phyloP scores from a whole-genome alignment of 768 basidiomycete genomes.

The Russula ochroleuca region DNA sequence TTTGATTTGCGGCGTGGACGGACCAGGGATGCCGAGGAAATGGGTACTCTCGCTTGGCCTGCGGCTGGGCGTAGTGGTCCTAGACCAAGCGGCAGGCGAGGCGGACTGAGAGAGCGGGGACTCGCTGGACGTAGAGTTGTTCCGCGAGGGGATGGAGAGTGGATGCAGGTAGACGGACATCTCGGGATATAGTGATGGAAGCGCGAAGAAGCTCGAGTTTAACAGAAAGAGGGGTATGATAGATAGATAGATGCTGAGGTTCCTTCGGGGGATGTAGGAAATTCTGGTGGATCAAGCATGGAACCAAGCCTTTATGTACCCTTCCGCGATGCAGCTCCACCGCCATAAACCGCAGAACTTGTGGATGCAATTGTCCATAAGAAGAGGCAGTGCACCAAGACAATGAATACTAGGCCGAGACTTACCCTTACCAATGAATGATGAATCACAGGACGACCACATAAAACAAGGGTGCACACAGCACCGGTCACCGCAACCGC shows the following conservation, averaged over 20 bases:
- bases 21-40: conserved; percentile 13
- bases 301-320: conserved; percentile 11
- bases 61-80: background rate
- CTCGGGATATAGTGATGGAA: background rate
- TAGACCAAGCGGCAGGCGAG: background rate
- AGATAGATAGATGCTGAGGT: background rate
- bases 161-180: conserved; percentile 17
- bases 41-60: background rate
- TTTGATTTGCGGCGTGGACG: conserved; percentile 9
- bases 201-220: background rate
- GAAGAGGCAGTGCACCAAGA: background rate
- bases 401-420: background rate
- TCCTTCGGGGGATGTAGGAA: background rate
- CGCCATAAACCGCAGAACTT: background rate
- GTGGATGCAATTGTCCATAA: background rate
- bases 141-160: conserved; percentile 10
- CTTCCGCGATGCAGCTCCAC: background rate
- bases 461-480: background rate
- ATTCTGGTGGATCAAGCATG: background rate
- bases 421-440: background rate
- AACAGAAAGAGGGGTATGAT: background rate
- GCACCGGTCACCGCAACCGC: background rate
- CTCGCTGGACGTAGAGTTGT: conserved; percentile 6
- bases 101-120: conserved; percentile 8
- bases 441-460: background rate